Conservation (phyloP, 2,329 filamentous ascomycete genomes). For the Stylonectria norvegica region DNA sequence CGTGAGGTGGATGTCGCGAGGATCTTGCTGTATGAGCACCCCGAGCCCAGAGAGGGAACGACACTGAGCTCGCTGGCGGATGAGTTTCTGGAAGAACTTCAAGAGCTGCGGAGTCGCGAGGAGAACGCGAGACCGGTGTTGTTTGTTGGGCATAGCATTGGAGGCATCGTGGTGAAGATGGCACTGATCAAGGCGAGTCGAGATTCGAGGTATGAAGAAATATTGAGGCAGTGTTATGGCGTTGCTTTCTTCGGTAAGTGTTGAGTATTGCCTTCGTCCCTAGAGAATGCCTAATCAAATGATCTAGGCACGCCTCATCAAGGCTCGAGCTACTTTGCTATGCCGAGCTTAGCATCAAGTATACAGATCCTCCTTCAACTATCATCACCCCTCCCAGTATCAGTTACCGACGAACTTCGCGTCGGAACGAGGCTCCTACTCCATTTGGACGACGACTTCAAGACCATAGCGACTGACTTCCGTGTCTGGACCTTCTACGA, state of each 20-base stretch:
- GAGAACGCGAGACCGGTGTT: conserved; percentile 49
- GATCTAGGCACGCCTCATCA: conserved; percentile 55
- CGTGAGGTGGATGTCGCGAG: conserved; percentile 45
- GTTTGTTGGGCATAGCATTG: conserved; percentile 60
- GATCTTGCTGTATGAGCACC: conserved; percentile 52
- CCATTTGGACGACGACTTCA: conserved; percentile 53
- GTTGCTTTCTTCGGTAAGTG: conserved; percentile 56
- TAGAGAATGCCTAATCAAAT: conserved; percentile 3
- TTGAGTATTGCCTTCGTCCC: neutral
- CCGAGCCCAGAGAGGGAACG: conserved; percentile 37
- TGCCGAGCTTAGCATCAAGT: conserved; percentile 51
- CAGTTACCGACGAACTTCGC: conserved; percentile 48
- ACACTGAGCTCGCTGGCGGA: conserved; percentile 45
- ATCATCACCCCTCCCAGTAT: conserved; percentile 46
- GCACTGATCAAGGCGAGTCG: conserved; percentile 48
- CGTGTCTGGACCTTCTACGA: conserved; percentile 63
- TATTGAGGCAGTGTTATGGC: conserved; percentile 57
- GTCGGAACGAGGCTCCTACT: conserved; percentile 49
- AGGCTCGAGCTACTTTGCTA: conserved; percentile 61
- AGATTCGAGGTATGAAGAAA: conserved; percentile 36
- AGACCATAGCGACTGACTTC: conserved; percentile 54
- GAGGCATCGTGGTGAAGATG: conserved; percentile 57
- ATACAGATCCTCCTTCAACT: conserved; percentile 52
- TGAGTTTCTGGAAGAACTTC: conserved; percentile 44
- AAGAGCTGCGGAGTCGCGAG: conserved; percentile 31